Base-by-base conservation (phyloP, 208 protist species). In the Acanthamoeba culbertsoni region DNA sequence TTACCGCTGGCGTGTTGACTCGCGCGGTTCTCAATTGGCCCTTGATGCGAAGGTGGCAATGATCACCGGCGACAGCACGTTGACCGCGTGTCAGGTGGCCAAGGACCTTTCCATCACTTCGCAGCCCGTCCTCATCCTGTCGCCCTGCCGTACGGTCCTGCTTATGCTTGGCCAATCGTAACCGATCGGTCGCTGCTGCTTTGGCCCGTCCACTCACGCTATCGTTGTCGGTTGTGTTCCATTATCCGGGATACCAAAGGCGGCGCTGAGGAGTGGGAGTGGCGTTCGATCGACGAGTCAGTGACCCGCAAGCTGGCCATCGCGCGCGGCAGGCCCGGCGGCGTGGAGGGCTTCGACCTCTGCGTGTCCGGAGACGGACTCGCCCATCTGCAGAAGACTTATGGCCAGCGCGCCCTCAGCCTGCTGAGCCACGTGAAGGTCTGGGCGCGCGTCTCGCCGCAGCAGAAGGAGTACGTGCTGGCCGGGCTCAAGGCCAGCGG, bases 11-110 rank as follows among this genome's bases (percentile, higher is more conserved):
- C n/a, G n/a, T n/a, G n/a, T n/a, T n/a, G n/a, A n/a, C n/a, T n/a
- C n/a, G n/a, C n/a, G n/a, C n/a, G n/a, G n/a, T n/a, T n/a, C n/a
- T n/a, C n/a, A n/a, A n/a, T n/a, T n/a, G n/a, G n/a, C n/a, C n/a
- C n/a, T n/a, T n/a, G n/a, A n/a, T n/a, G n/a, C n/a, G n/a, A 40
- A 86, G 59, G 98, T 98, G 55, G 96, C 98, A 57, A 99, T 99
- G 97, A 99, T 99, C 91, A 99, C 99, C 4, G 99, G 99, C 71
- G 99, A 99, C 95, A 99, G 98, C 95, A 96, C 97, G 35, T 97
- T 99, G 43, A 99, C 99, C 2, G 99, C 98, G 31, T 98, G 98
- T 86, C 98, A 98, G 35, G 99, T 99, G 28, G 99, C 98, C 33
- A 93, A 96, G 33, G 96, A 99, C 90, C 97, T 96, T 28, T 23